Conservation (phyloP, 73 alveolate genomes). For the Paramecium sexaurelia region DNA sequence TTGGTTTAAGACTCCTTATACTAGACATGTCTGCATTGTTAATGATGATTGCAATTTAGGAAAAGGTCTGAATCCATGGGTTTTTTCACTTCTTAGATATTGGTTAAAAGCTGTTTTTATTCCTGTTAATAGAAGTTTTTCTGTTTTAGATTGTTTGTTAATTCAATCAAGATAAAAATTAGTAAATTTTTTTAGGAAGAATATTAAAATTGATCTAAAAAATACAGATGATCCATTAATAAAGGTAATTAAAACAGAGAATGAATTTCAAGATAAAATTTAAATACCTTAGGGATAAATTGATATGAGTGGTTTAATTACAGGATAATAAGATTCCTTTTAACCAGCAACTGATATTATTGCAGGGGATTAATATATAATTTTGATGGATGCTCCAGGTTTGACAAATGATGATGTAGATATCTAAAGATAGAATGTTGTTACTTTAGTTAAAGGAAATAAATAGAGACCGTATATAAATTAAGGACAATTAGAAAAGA, state of each 20-base stretch:
- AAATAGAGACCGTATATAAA: conserved; percentile 54
- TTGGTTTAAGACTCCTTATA: conserved; percentile 54
- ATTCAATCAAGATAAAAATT: conserved; percentile 54
- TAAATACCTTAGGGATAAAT: conserved; percentile 59
- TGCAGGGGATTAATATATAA: conserved; percentile 66
- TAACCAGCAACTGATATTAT: conserved; percentile 65
- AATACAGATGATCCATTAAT: conserved; percentile 38
- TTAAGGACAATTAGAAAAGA: conserved; percentile 44
- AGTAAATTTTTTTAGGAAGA: conserved; percentile 48
- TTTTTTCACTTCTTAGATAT: conserved; percentile 31
- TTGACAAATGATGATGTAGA: conserved; percentile 58
- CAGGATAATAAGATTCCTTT: conserved; percentile 59
- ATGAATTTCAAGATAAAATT: background rate
- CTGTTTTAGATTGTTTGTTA: conserved; percentile 24
- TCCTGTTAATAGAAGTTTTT: conserved; percentile 41
- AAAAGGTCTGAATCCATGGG: conserved; percentile 45
- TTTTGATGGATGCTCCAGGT: conserved; percentile 72
- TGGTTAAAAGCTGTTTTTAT: conserved; percentile 53
- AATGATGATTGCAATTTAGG: conserved; percentile 55
- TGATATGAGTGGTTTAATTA: conserved; percentile 61
- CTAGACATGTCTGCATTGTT: conserved; percentile 52
- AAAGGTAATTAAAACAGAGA: conserved; percentile 43
- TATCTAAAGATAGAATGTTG: conserved; percentile 62
- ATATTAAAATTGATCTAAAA: background rate
- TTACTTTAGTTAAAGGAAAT: conserved; percentile 62